These are phyloP conservation scores for Mariannaea elegans DNA, from an alignment of 2,329 filamentous ascomycete species.

Conservation along the genomic window DNA sequence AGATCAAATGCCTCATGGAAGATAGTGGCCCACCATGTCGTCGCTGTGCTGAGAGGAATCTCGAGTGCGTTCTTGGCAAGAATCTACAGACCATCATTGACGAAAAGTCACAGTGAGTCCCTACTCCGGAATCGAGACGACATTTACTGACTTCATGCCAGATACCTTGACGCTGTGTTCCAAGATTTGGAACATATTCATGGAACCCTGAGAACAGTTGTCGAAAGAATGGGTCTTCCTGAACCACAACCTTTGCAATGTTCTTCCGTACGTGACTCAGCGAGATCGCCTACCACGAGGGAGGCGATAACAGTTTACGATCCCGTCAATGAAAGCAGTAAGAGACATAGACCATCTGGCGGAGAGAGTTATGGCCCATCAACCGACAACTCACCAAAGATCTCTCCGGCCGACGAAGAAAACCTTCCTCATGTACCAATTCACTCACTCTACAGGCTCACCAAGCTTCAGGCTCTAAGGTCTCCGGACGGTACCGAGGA, in stretches of 20 bases:
- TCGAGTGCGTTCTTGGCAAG: slow-evolving; percentile 52
- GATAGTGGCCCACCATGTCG: slow-evolving; percentile 50
- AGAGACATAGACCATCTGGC: slow-evolving; percentile 1
- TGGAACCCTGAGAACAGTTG: slow-evolving; percentile 35
- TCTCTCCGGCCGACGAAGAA: slow-evolving; percentile 44
- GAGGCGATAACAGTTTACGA: slow-evolving; percentile 23
- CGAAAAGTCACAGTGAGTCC: slow-evolving; percentile 49
- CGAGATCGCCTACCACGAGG: too few species aligned
- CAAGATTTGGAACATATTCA: slow-evolving; percentile 40
- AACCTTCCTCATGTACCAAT: slow-evolving; percentile 50
- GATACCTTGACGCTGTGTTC: slow-evolving; percentile 31
- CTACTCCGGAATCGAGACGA: not conserved
- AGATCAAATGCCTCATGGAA: slow-evolving; percentile 55
- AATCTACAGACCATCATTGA: slow-evolving; percentile 53
- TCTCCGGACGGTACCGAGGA: slow-evolving; percentile 43
- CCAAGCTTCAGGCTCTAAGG: slow-evolving; percentile 47
- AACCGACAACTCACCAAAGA: slow-evolving; percentile 41
- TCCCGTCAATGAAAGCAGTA: slow-evolving; percentile 28
- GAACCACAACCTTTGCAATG: slow-evolving; percentile 35
- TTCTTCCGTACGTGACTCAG: not conserved
- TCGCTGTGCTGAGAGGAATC: slow-evolving; percentile 47
- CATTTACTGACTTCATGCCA: not conserved
- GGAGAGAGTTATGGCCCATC: slow-evolving; percentile 32
- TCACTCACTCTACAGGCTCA: slow-evolving; percentile 50
- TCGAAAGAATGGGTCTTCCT: slow-evolving; percentile 35